Percentiles rank a stretch among this genome's conserved stretches.
Evolutionary conservation across 805 yeast species (phyloP).

Genomic region (Teunomyces lycoperdinae): DNA sequence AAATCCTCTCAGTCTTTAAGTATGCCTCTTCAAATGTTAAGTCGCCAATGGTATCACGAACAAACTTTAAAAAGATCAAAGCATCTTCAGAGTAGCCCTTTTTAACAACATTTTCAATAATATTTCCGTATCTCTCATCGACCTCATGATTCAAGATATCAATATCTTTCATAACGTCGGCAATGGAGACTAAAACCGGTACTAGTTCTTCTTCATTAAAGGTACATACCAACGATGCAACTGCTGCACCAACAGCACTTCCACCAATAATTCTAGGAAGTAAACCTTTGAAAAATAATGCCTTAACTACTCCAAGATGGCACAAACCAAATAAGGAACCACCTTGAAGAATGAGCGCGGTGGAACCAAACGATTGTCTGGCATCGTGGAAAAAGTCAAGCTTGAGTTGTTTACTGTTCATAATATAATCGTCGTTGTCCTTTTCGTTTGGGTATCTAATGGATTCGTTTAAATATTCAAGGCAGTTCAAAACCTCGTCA

Average conservation of each 20-base stretch:
- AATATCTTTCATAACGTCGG: constrained; percentile 41
- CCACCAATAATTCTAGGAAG: constrained; percentile 88
- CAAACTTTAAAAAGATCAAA: constrained; percentile 73
- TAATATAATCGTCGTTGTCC: constrained; percentile 31
- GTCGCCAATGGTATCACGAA: constrained; percentile 70
- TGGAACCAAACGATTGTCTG: constrained; percentile 81
- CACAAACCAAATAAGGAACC: constrained; percentile 93
- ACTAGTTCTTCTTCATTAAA: constrained; percentile 63
- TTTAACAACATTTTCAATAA: constrained; percentile 69
- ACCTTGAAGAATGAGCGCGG: constrained; percentile 90
- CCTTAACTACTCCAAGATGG: constrained; percentile 89
- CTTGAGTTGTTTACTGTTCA: constrained; percentile 55
- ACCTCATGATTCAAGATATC: constrained; percentile 52
- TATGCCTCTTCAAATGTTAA: constrained; percentile 93
- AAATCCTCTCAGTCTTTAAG: constrained; percentile 68
- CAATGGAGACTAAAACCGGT: constrained; percentile 38
- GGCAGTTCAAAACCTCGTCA: constrained; percentile 66
- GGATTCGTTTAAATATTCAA: constrained; percentile 56
- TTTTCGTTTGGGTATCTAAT: constrained; percentile 24
- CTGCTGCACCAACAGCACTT: constrained; percentile 90
- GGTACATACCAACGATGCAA: constrained; percentile 82
- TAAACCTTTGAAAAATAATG: constrained; percentile 68
- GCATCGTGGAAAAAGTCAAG: constrained; percentile 82
- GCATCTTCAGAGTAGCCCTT: constrained; percentile 89
- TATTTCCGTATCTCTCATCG: constrained; percentile 60